Evolutionary conservation across 1,139 yeast genomes (phyloP), one percentile per base, ranked within the genome.

Genomic region (Kazachstania sp.): DNA sequence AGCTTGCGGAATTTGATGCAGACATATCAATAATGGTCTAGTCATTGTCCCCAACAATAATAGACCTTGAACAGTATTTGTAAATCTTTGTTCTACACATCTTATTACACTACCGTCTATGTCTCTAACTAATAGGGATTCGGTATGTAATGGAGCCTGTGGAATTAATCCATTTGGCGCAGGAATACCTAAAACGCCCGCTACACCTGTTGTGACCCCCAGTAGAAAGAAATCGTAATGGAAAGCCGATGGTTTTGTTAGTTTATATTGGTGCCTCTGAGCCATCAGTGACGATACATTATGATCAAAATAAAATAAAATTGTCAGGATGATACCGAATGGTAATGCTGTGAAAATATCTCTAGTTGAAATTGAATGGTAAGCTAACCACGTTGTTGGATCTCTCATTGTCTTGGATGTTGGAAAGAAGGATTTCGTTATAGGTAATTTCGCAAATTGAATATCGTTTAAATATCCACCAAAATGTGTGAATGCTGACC

Each of bases 161-260:
- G 98, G 98, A 39, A 92, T 90, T 36, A 92, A 71, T 0, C 98
- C 98, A 66, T 92, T 92, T 0, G 97, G 97, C 2, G 97, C 88
- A 0, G 97, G 98, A 1, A 92, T 73, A 0, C 98, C 98, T 12
- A 92, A 61, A 0, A 90, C 66, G 0, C 97, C 97, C 3, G 95
- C 74, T 1, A 90, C 63, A 0, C 95, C 95, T 0, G 97, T 92
- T 5, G 92, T 84, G 12, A 87, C 60, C 0, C 97, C 97, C 34
- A 92, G 71, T 32, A 92, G 69, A 40, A 85, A 76, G 61, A 90
- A 85, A 66, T 92, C 98, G 82, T 92, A 92, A 66, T 92, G 97
- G 66, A 92, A 92, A 0, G 94, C 73, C 0, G 95, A 78, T 0
- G 97, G 96, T 60, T 90, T 92, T 47, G 71, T 78, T 48, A 92